Evolutionary conservation across 2,329 filamentous ascomycete genomes (phyloP).

Genomic region (Colletotrichum endophyticum): DNA sequence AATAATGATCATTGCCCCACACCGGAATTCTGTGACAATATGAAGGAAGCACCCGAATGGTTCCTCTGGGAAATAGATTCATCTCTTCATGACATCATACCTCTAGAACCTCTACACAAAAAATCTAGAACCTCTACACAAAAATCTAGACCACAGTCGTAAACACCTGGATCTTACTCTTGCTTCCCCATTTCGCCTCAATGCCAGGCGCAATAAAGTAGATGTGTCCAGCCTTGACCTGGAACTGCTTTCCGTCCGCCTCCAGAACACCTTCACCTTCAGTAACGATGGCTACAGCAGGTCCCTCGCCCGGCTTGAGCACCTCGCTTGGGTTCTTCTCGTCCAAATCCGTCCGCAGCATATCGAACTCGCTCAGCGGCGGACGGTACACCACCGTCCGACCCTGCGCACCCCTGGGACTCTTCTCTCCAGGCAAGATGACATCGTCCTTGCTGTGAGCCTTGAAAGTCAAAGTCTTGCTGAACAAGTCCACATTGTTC

Average conservation of each 20-base stretch:
- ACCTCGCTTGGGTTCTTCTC: conserved; percentile 64
- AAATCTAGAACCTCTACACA: not conserved
- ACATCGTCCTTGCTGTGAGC: conserved; percentile 64
- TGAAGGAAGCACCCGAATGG: not conserved
- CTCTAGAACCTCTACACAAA: not conserved
- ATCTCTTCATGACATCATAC: not conserved
- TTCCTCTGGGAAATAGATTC: not conserved
- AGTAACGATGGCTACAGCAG: conserved; percentile 67
- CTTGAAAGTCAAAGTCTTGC: conserved; percentile 65
- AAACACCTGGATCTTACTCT: conserved; percentile 37
- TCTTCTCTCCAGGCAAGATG: conserved; percentile 44
- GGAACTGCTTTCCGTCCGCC: conserved; percentile 54
- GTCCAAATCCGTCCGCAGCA: conserved; percentile 64
- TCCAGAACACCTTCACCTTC: conserved; percentile 62
- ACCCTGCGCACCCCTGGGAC: conserved; percentile 55
- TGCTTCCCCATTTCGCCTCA: conserved; percentile 33
- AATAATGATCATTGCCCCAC: not conserved
- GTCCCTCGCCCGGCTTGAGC: conserved; percentile 60
- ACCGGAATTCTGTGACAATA: not conserved
- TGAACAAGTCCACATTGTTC: conserved; percentile 69
- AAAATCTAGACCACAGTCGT: conserved; percentile 33
- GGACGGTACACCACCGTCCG: conserved; percentile 69
- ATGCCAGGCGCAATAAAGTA: conserved; percentile 69
- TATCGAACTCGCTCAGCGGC: conserved; percentile 74
- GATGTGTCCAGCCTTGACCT: conserved; percentile 66